Evolutionary conservation across 805 yeast genomes (phyloP), one percentile per base, ranked within the genome.

Genomic region (Metschnikowia proteae): DNA sequence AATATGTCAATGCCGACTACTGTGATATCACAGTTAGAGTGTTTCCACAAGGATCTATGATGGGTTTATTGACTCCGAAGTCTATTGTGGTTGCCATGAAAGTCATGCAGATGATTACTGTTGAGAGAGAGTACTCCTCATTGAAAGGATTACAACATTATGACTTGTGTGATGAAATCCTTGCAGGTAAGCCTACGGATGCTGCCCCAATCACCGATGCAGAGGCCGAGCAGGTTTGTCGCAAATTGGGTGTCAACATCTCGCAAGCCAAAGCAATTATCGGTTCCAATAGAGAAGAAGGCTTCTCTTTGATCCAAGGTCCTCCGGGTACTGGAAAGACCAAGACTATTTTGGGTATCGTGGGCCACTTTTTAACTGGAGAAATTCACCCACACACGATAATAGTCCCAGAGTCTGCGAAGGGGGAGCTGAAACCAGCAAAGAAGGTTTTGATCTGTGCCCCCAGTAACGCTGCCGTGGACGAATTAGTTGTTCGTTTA

Each of bases 291-390:
- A 64, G 73, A 25, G 72, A 78, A 6, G 73, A 74, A 1, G 99
- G 99, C 0, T 89, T 94, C 61, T 84, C 95, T 0, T 73, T 94
- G 46, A 91, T 94, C 64, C 99, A 94, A 68, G 99, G 97, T 49
- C 99, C 99, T 0, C 99, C 99, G 0, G 99, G 99, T 66, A 92
- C 98, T 0, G 99, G 99, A 73, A 94, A 94, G 65, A 95, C 99
- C 1, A 95, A 92, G 63, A 94, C 99, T 0, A 94, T 95, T 68
- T 65, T 94, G 39, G 97, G 97, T 25, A 84, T 92, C 43, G 80
- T 92, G 30, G 97, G 97, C 0, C 81, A 89, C 47, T 81, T 83
- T 51, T 64, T 87, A 38, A 60, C 55, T 7, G 48, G 48, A 27
- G 57, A 57, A 9, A 53, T 55, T 6, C 44, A 59, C 33, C 48